Conservation (phyloP, 148 eudicot species). For the Mesembryanthemum crystallinum region DNA sequence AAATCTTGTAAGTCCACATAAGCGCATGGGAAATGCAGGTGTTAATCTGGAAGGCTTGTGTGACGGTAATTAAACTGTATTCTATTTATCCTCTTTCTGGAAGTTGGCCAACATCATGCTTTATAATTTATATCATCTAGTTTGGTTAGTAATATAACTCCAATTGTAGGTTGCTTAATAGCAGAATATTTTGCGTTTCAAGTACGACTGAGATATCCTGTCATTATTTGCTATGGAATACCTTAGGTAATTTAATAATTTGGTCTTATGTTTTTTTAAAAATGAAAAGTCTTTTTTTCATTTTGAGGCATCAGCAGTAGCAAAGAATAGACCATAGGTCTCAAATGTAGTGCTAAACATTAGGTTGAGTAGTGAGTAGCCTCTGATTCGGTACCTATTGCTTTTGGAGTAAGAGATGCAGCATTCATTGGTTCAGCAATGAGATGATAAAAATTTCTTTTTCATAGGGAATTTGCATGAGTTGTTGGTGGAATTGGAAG, state of each 20-base stretch:
- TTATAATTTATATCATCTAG: not conserved
- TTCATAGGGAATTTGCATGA: constrained; percentile 68
- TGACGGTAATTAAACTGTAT: constrained; percentile 84
- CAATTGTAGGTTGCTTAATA: not conserved
- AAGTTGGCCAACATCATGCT: not conserved
- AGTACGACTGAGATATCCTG: not conserved
- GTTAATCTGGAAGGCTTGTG: constrained; percentile 60
- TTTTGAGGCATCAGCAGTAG: not conserved
- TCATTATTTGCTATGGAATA: not conserved
- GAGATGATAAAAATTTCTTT: constrained; percentile 17
- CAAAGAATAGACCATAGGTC: not conserved
- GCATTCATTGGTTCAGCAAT: constrained; percentile 1
- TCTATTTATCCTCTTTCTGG: not conserved
- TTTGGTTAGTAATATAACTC: not conserved
- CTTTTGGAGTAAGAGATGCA: not conserved
- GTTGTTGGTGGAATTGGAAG: constrained; percentile 89
- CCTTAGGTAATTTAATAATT: not conserved
- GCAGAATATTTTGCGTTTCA: not conserved
- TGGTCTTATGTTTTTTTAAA: not conserved
- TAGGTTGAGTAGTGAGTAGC: not conserved
- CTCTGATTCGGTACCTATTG: not conserved
- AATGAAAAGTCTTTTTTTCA: not conserved
- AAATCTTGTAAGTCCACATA: constrained; percentile 92
- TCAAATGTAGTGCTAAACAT: not conserved
- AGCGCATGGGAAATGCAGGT: constrained; percentile 91